Evolutionary conservation across 2,329 filamentous ascomycete genomes (phyloP).

Genomic region (Sphaerulina vaccinii): DNA sequence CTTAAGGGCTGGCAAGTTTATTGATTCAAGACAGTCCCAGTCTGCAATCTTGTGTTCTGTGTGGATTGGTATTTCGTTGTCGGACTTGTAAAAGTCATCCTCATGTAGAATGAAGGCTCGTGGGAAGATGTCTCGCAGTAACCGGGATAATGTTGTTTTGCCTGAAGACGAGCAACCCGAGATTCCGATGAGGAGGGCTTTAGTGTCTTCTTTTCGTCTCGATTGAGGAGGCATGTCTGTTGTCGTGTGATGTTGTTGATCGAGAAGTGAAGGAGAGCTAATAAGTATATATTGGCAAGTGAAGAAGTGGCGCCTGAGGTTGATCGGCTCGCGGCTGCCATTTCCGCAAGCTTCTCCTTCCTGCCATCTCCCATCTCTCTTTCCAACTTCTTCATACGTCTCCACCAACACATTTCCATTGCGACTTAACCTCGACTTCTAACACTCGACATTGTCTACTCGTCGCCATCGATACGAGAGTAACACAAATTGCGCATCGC

Average conservation of each 20-base stretch:
- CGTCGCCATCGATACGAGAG: not conserved
- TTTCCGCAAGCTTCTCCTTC: too few species aligned
- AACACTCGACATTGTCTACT: not conserved
- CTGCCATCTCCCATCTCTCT: too few species aligned
- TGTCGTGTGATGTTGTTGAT: too few species aligned
- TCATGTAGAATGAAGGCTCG: conserved; percentile 82
- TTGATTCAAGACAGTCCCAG: conserved; percentile 84
- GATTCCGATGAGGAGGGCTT: conserved; percentile 68
- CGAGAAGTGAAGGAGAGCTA: not conserved
- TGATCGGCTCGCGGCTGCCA: too few species aligned
- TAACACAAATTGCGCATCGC: not conserved
- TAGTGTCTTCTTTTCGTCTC: conserved; percentile 22
- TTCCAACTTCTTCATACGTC: too few species aligned
- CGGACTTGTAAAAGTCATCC: conserved; percentile 91
- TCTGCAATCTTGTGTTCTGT: conserved; percentile 62
- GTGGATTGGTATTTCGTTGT: conserved; percentile 61
- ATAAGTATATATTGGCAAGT: too few species aligned
- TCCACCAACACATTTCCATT: too few species aligned
- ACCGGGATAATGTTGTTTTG: conserved; percentile 87
- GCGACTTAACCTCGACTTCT: not conserved
- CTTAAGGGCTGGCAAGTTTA: conserved; percentile 69
- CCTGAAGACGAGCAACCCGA: conserved; percentile 90
- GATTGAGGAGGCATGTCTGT: not conserved
- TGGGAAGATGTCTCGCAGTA: conserved; percentile 75
- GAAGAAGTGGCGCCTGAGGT: too few species aligned